Evolutionary conservation across 2,329 filamentous ascomycete genomes (phyloP).

Genomic region (Coniochaeta prunicola): DNA sequence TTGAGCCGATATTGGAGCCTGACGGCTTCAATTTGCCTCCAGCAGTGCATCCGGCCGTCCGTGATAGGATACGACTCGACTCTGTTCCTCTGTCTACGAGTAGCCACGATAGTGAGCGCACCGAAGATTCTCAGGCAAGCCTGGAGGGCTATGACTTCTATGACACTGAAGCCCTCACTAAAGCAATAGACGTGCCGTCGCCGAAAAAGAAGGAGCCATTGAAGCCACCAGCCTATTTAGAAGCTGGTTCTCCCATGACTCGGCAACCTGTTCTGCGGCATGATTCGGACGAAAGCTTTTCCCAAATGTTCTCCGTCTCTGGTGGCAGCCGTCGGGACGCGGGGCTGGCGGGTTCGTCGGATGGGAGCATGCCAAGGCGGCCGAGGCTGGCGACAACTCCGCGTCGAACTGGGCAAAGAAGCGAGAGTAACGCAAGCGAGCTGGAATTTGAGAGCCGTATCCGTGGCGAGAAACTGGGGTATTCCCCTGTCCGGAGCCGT

Average conservation of each 20-base stretch:
- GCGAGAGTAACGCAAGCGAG: conserved; percentile 9
- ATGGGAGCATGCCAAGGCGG: conserved; percentile 9
- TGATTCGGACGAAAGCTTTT: conserved; percentile 52
- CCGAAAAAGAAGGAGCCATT: conserved; percentile 30
- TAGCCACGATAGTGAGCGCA: conserved; percentile 40
- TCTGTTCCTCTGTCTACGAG: conserved; percentile 43
- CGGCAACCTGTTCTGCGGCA: conserved; percentile 30
- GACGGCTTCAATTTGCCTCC: conserved; percentile 44
- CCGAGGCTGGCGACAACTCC: conserved; percentile 7
- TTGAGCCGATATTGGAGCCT: conserved; percentile 43
- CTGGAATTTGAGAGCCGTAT: conserved; percentile 39
- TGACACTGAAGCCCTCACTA: conserved; percentile 45
- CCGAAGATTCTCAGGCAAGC: conserved; percentile 34
- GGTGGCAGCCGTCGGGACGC: conserved; percentile 35
- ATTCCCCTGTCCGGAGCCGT: conserved; percentile 10
- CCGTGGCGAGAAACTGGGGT: conserved; percentile 30
- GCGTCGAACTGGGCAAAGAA: background rate
- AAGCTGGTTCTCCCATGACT: conserved; percentile 21
- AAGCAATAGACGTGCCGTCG: conserved; percentile 45
- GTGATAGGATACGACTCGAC: conserved; percentile 34
- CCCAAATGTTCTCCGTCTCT: conserved; percentile 52
- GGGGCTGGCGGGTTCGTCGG: conserved; percentile 18
- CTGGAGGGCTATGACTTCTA: conserved; percentile 62
- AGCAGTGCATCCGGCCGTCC: conserved; percentile 27
- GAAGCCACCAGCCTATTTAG: conserved; percentile 24